phyloP scores from a whole-genome alignment of 2,329 filamentous ascomycete genomes.

The Fusarium setosum region DNA sequence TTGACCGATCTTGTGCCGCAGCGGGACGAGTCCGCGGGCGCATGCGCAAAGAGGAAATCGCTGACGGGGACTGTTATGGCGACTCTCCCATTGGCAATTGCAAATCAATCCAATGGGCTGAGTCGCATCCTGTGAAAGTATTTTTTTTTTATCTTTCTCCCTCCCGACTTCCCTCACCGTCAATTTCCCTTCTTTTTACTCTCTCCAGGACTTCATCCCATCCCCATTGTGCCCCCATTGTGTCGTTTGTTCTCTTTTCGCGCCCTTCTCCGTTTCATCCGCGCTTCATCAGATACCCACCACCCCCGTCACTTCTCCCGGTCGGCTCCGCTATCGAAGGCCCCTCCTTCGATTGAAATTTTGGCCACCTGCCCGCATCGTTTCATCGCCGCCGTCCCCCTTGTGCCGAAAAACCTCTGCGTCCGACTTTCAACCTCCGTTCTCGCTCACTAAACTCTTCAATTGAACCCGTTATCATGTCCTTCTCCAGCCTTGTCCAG shows the following conservation, averaged over 20 bases:
- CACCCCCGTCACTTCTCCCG: constrained; percentile 22
- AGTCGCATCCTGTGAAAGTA: not conserved
- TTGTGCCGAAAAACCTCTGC: constrained; percentile 10
- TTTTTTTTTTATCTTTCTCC: constrained; percentile 13
- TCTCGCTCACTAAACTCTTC: constrained; percentile 8
- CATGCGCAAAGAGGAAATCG: constrained; percentile 23
- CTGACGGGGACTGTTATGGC: constrained; percentile 36
- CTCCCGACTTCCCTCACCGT: constrained; percentile 2
- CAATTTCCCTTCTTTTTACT: not conserved
- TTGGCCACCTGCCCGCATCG: constrained; percentile 37
- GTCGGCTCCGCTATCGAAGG: constrained; percentile 33
- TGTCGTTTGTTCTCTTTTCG: constrained; percentile 11
- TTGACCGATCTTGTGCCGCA: constrained; percentile 35
- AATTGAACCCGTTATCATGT: constrained; percentile 58
- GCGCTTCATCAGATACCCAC: too few species aligned
- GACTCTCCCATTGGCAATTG: constrained; percentile 40
- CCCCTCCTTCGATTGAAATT: constrained; percentile 24
- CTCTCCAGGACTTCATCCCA: not conserved
- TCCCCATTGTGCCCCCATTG: constrained; percentile 5
- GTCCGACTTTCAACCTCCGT: constrained; percentile 6
- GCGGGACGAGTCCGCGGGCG: constrained; percentile 15
- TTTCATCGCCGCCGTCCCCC: constrained; percentile 15
- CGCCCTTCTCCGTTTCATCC: constrained; percentile 6
- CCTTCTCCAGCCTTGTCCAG: constrained; percentile 75
- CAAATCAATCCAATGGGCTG: constrained; percentile 9